Evolutionary conservation across 331 rosid genomes (phyloP), one percentile per base, ranked within the genome.

Genomic region (Pyrus hybrid): DNA sequence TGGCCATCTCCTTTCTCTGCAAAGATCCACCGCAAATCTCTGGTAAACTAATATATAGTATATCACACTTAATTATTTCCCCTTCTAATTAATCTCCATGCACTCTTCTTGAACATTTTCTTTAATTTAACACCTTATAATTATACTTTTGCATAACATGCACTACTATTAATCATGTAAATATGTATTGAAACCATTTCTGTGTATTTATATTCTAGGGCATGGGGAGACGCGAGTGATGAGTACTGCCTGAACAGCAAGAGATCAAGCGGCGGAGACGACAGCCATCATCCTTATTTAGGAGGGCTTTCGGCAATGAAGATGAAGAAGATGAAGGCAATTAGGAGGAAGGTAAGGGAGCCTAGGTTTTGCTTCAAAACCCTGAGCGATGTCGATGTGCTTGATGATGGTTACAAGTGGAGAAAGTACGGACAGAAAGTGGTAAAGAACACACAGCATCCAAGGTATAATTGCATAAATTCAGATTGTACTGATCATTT

Each of bases 391-490:
- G 95, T 94, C 4, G 99, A 94, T 84, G 99, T 94, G 51, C 81
- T 94, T 72, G 99, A 94, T 70, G 98, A 94, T 81, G 98, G 98
- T 49, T 94, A 94, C 88, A 94, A 94, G 56, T 94, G 98, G 99
- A 90, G 99, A 68, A 94, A 94, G 87, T 94, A 94, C 81, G 99
- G 99, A 73, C 99, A 94, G 80, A 94, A 94, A 85, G 97, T 94
- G 22, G 99, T 94, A 1, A 94, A 94, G 88, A 94, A 94, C 93
- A 94, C 99, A 9, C 97, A 88, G 75, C 97, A 92, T 63, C 99
- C 99, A 83, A 94, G 99, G 99, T 92, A 76, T 23, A 61, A 16
- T 62, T 22, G 29, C 29, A 13, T 8, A 32, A 62, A 13, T 17
- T 63, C 70, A 71, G 28, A 63, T 22, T 71, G 28, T 5, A 8